phyloP scores from a whole-genome alignment of 2,329 filamentous ascomycete species.

The Diaporthe citriasiana region DNA sequence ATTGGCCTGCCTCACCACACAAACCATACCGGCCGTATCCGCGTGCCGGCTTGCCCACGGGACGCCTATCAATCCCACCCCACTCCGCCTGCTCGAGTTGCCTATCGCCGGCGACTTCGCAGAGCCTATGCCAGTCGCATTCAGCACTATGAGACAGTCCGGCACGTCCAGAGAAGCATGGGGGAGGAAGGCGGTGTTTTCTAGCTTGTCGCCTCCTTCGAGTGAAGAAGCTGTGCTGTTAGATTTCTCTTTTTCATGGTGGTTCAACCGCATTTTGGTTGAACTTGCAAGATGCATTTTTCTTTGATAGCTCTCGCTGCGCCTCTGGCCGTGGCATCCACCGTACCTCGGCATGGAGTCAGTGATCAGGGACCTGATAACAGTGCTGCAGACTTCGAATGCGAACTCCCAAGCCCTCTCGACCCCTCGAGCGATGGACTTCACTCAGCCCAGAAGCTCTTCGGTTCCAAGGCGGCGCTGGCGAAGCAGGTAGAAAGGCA shows the following conservation, averaged over 20 bases:
- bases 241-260: background rate
- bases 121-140: background rate
- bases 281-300: slow-evolving; percentile 35
- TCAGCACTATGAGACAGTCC: background rate
- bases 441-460: slow-evolving; percentile 39
- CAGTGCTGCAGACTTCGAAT: slow-evolving; percentile 33
- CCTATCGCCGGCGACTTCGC: slow-evolving; percentile 16
- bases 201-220: background rate
- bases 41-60: slow-evolving; percentile 10
- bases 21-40: background rate
- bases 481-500: slow-evolving; percentile 62
- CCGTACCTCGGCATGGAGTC: slow-evolving; percentile 28
- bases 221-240: slow-evolving; percentile 19
- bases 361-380: slow-evolving; percentile 16
- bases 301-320: slow-evolving; percentile 18
- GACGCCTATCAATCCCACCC: slow-evolving; percentile 25
- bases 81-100: slow-evolving; percentile 9
- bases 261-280: slow-evolving; percentile 13
- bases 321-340: slow-evolving; percentile 38
- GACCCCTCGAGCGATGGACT: slow-evolving; percentile 42
- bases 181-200: background rate
- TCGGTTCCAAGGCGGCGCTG: slow-evolving; percentile 49
- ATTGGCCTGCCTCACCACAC: slow-evolving; percentile 22
- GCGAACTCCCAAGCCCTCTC: slow-evolving; percentile 39
- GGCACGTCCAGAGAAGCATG: background rate